phyloP scores from a whole-genome alignment of 192 early-diverging fungal genomes.

The Coemansia nantahalensis region DNA sequence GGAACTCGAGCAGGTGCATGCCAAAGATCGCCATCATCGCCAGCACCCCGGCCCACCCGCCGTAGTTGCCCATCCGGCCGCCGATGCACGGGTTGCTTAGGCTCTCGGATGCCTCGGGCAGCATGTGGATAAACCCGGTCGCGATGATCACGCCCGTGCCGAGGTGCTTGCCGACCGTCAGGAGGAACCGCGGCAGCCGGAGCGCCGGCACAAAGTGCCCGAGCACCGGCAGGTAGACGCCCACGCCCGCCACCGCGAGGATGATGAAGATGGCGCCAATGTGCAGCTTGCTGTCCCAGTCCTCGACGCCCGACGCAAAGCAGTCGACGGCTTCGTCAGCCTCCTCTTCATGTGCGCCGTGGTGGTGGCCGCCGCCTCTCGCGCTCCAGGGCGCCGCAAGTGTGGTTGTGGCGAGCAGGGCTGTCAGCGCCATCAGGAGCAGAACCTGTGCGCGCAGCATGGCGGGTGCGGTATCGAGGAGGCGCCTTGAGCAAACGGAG shows the following conservation, averaged over 20 bases:
- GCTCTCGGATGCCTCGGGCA: conserved; percentile 55
- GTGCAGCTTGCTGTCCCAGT: conserved; percentile 51
- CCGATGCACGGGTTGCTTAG: conserved; percentile 58
- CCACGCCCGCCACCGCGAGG: conserved; percentile 53
- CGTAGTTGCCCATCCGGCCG: conserved; percentile 50
- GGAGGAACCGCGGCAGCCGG: conserved; percentile 32
- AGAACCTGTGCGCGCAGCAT: not conserved
- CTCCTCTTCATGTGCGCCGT: conserved; percentile 15
- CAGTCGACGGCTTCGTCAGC: conserved; percentile 24
- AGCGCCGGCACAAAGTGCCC: conserved; percentile 35
- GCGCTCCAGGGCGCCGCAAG: conserved; percentile 11
- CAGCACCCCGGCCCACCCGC: conserved; percentile 57
- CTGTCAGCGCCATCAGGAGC: not conserved
- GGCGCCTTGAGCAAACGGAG: no score
- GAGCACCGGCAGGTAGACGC: conserved; percentile 56
- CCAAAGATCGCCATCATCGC: conserved; percentile 62
- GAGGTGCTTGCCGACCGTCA: conserved; percentile 58
- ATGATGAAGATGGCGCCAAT: conserved; percentile 60
- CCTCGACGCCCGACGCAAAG: conserved; percentile 23
- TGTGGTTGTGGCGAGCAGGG: conserved; percentile 2
- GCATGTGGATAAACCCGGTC: conserved; percentile 77
- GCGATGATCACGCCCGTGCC: conserved; percentile 74
- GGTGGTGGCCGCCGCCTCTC: conserved; percentile 15
- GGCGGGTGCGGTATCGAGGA: no score
- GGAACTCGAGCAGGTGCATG: conserved; percentile 67